Evolutionary conservation across 257 asterid genomes (phyloP).

Genomic region (Solanum medicagineum): DNA sequence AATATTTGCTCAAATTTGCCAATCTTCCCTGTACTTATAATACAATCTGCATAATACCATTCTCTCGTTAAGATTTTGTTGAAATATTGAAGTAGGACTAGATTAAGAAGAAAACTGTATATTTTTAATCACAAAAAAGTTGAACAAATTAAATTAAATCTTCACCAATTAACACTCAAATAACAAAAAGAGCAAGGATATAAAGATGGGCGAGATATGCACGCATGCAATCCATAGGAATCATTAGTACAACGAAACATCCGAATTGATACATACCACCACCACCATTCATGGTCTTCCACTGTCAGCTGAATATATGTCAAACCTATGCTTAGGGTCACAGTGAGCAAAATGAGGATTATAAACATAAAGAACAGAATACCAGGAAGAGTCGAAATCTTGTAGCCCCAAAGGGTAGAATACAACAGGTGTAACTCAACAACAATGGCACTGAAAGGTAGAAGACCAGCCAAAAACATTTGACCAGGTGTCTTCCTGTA

Average conservation of each 20-base stretch:
- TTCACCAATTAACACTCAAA: background rate
- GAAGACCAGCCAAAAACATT: slow-evolving; percentile 74
- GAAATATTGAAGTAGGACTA: background rate
- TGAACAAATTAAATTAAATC: background rate
- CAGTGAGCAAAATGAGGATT: slow-evolving; percentile 46
- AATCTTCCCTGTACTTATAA: background rate
- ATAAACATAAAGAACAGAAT: slow-evolving; percentile 38
- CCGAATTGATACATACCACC: slow-evolving; percentile 44
- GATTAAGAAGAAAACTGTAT: background rate
- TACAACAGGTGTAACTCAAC: slow-evolving; percentile 63
- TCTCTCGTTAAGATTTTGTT: background rate
- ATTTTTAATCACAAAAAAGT: background rate
- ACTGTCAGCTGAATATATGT: slow-evolving; percentile 69
- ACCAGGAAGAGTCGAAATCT: slow-evolving; percentile 41
- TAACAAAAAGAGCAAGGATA: background rate
- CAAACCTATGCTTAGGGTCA: slow-evolving; percentile 47
- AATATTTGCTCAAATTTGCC: background rate
- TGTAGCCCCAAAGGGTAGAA: slow-evolving; percentile 78
- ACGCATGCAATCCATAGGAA: background rate
- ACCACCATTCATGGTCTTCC: slow-evolving; percentile 82
- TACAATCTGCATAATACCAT: background rate
- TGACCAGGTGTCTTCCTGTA: slow-evolving; percentile 55
- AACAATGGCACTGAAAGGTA: slow-evolving; percentile 67
- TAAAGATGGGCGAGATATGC: background rate
- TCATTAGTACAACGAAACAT: background rate